Conservation (phyloP, 495 filamentous ascomycete genomes). For the Letharia columbiana region DNA sequence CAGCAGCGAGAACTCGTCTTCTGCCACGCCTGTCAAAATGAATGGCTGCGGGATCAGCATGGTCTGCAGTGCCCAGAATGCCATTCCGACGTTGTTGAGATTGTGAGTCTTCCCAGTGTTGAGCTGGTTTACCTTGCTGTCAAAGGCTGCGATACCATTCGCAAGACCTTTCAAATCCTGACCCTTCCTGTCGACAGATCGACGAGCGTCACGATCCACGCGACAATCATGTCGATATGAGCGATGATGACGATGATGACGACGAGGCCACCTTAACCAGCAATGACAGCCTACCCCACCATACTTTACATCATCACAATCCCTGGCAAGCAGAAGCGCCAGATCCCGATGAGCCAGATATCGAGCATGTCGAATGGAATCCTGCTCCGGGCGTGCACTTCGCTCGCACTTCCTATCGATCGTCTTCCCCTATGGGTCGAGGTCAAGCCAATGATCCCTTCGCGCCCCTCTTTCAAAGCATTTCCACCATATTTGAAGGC, state of each 20-base stretch:
- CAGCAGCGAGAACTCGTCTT: slow-evolving; percentile 57
- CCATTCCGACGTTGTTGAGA: slow-evolving; percentile 69
- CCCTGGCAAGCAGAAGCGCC: slow-evolving; percentile 29
- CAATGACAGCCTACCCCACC: slow-evolving; percentile 17
- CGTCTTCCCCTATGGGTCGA: slow-evolving; percentile 2
- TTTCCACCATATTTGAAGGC: slow-evolving; percentile 17
- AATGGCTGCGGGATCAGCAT: slow-evolving; percentile 66
- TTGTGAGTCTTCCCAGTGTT: slow-evolving; percentile 46
- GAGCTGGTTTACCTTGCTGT: background rate
- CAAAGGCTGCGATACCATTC: background rate
- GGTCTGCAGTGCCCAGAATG: slow-evolving; percentile 70
- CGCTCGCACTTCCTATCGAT: slow-evolving; percentile 27
- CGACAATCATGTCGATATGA: slow-evolving; percentile 13
- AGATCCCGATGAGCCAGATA: slow-evolving; percentile 36
- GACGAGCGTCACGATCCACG: slow-evolving; percentile 35
- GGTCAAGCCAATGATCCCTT: slow-evolving; percentile 22
- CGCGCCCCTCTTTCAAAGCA: slow-evolving; percentile 18
- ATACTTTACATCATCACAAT: slow-evolving; percentile 28
- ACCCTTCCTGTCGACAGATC: slow-evolving; percentile 26
- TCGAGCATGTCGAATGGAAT: slow-evolving; percentile 31
- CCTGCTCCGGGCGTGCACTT: slow-evolving; percentile 32
- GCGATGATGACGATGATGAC: slow-evolving; percentile 22
- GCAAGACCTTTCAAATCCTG: slow-evolving; percentile 2
- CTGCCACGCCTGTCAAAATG: slow-evolving; percentile 70
- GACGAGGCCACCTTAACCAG: slow-evolving; percentile 17